Percentiles rank a stretch among this genome's conserved stretches.
Evolutionary conservation across 495 filamentous ascomycete species (phyloP).

Genomic region (Daldinia caldariorum): DNA sequence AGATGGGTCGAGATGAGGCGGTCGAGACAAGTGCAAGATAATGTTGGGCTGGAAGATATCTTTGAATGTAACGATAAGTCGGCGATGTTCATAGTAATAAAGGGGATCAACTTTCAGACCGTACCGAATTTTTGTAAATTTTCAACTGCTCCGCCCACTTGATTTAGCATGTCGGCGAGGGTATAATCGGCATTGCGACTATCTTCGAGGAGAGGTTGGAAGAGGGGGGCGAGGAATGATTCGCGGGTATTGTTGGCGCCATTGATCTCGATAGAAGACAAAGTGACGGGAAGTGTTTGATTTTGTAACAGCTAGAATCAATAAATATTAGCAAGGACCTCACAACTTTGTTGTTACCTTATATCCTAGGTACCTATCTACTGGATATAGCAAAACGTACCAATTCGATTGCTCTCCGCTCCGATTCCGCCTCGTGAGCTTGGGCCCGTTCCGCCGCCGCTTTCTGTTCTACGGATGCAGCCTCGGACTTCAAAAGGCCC

Average conservation of each 20-base stretch:
- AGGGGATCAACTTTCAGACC: constrained; percentile 19
- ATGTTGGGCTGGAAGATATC: constrained; percentile 91
- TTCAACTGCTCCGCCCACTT: constrained; percentile 70
- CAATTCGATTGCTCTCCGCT: constrained; percentile 44
- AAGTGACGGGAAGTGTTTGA: constrained; percentile 73
- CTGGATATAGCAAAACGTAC: constrained; percentile 25
- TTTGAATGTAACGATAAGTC: constrained; percentile 47
- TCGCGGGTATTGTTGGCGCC: constrained; percentile 80
- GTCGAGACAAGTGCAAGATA: constrained; percentile 78
- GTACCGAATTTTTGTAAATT: constrained; percentile 85
- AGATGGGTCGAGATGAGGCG: constrained; percentile 65
- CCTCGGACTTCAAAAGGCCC: constrained; percentile 43
- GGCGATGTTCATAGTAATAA: background rate
- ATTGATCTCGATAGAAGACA: constrained; percentile 83
- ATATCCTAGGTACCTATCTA: background rate
- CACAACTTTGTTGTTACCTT: no score
- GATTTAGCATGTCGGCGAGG: constrained; percentile 76
- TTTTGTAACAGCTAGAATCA: constrained; percentile 72
- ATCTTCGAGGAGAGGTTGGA: constrained; percentile 77
- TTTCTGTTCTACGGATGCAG: constrained; percentile 38
- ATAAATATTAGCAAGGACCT: background rate
- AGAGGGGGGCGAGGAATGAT: constrained; percentile 79
- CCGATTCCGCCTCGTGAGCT: constrained; percentile 36
- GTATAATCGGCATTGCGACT: constrained; percentile 75
- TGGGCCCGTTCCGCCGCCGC: constrained; percentile 31